phyloP scores from a whole-genome alignment of 805 yeast genomes.

The Kodamaea sagamina region DNA sequence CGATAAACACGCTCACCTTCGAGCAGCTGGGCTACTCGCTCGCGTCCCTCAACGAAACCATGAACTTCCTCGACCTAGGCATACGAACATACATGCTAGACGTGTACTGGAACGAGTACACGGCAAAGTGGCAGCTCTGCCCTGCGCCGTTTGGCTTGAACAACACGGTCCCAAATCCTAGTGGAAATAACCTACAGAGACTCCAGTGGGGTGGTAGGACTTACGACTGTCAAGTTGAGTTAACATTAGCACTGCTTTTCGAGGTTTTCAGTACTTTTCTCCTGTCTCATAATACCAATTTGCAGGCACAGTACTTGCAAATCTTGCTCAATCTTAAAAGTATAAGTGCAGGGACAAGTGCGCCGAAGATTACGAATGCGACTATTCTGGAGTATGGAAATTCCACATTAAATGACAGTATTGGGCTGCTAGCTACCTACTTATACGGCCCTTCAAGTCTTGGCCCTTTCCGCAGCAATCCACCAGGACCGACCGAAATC shows the following conservation, averaged over 20 bases:
- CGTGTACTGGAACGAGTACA: conserved; percentile 54
- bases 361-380: background rate
- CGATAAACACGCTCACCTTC: conserved; percentile 31
- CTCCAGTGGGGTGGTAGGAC: conserved; percentile 28
- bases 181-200: background rate
- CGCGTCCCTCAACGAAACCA: conserved; percentile 19
- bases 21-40: conserved; percentile 24
- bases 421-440: conserved; percentile 20
- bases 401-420: conserved; percentile 28
- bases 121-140: conserved; percentile 53
- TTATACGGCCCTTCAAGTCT: conserved; percentile 33
- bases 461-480: conserved; percentile 11
- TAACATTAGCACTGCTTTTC: conserved; percentile 28
- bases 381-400: conserved; percentile 24
- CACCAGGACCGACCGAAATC: background rate
- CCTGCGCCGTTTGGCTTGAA: conserved; percentile 41
- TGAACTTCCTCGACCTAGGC: conserved; percentile 41
- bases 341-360: conserved; percentile 11
- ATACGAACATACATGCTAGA: conserved; percentile 52
- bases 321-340: conserved; percentile 30
- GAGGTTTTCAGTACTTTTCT: conserved; percentile 21
- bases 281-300: conserved; percentile 30
- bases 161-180: conserved; percentile 4
- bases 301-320: conserved; percentile 36
- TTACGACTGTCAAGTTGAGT: conserved; percentile 32